These are phyloP conservation scores for Podospora tetraspora DNA, from an alignment of 495 filamentous ascomycete species.

Conservation along the genomic window DNA sequence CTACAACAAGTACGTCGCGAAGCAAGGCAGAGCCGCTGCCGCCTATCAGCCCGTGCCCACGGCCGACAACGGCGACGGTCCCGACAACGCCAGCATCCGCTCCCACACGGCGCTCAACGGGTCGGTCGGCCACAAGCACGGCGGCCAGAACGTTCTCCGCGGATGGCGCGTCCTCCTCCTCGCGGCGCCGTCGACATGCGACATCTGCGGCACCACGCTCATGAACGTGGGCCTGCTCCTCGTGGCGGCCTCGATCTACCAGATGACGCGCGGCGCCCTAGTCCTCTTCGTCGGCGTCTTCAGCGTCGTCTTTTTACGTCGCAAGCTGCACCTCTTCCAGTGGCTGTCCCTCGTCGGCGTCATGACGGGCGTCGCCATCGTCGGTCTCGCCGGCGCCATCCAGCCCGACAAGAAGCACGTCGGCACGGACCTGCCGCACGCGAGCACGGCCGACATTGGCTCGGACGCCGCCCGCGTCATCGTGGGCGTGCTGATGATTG, in stretches of 20 bases:
- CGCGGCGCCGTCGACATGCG: constrained; percentile 83
- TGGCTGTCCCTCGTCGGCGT: constrained; percentile 86
- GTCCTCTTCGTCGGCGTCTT: constrained; percentile 95
- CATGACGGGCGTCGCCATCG: constrained; percentile 79
- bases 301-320: constrained; percentile 81
- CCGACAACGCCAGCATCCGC: constrained; percentile 42
- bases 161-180: constrained; percentile 74
- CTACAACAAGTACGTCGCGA: constrained; percentile 52
- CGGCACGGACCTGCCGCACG: constrained; percentile 21
- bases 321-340: constrained; percentile 73
- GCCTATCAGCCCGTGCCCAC: constrained; percentile 59
- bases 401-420: constrained; percentile 57
- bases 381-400: constrained; percentile 82
- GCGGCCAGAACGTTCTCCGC: constrained; percentile 49
- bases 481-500: constrained; percentile 82
- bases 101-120: constrained; percentile 48
- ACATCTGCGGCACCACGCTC: constrained; percentile 89
- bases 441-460: constrained; percentile 24
- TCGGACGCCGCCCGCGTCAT: constrained; percentile 65
- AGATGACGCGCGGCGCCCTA: constrained; percentile 94
- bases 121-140: constrained; percentile 11
- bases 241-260: constrained; percentile 91
- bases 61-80: constrained; percentile 28
- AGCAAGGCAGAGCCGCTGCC: constrained; percentile 14
- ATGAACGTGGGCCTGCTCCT: constrained; percentile 96